phyloP scores from a whole-genome alignment of 352 stramenopile genomes.

The Halophytophthora batemanensis region DNA sequence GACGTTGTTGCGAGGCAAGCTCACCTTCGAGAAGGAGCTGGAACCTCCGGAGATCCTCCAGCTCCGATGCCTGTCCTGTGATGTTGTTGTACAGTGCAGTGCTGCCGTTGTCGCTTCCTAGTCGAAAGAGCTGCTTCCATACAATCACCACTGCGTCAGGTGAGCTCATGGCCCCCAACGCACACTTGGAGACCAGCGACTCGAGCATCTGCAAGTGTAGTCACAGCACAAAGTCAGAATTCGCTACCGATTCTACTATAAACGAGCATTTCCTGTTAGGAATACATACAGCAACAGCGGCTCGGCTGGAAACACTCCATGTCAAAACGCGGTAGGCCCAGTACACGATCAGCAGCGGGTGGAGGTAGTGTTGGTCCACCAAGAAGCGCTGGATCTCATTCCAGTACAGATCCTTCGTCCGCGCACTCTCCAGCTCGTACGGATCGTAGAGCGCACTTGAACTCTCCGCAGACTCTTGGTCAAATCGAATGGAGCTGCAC shows the following conservation, averaged over 20 bases:
- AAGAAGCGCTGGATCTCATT: slow-evolving; percentile 77
- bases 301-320: slow-evolving; percentile 58
- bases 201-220: slow-evolving; percentile 54
- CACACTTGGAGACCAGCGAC: slow-evolving; percentile 54
- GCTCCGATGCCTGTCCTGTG: slow-evolving; percentile 5
- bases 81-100: slow-evolving; percentile 5
- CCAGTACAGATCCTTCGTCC: slow-evolving; percentile 72
- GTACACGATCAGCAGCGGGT: slow-evolving; percentile 60
- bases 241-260: not conserved
- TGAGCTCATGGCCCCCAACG: slow-evolving; percentile 41
- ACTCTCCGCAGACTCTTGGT: slow-evolving; percentile 7
- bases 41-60: slow-evolving; percentile 28
- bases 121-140: slow-evolving; percentile 56
- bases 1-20: slow-evolving; percentile 46
- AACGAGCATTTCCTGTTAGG: not conserved
- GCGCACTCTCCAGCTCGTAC: slow-evolving; percentile 66
- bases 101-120: slow-evolving; percentile 22
- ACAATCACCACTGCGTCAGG: slow-evolving; percentile 55
- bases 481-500: slow-evolving; percentile 33
- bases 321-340: slow-evolving; percentile 67
- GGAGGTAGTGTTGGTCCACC: slow-evolving; percentile 53
- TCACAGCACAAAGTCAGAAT: slow-evolving; percentile 2
- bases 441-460: slow-evolving; percentile 40
- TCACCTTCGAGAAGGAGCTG: slow-evolving; percentile 41
- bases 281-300: slow-evolving; percentile 50